Conservation (phyloP, 352 stramenopile genomes). For the Peronospora tabacina region DNA sequence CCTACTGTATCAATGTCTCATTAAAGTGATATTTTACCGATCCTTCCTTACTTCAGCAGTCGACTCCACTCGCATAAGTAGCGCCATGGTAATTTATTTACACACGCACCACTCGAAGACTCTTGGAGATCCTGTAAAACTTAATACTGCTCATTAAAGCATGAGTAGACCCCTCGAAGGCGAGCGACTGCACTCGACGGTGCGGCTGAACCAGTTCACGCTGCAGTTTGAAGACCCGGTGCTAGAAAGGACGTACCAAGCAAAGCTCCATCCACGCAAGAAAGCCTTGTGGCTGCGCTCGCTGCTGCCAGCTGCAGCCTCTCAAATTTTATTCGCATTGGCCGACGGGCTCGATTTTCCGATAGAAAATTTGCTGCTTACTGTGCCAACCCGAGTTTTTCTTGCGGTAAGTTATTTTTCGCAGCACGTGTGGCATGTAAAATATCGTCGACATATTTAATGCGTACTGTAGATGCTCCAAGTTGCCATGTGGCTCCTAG, state of each 20-base stretch:
- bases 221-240: slow-evolving; percentile 67
- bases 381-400: slow-evolving; percentile 57
- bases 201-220: slow-evolving; percentile 74
- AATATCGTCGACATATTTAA: not conserved
- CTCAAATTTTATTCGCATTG: slow-evolving; percentile 68
- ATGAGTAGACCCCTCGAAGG: not conserved
- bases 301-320: slow-evolving; percentile 58
- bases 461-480: slow-evolving; percentile 46
- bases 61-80: too few relatives aligned
- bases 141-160: not conserved
- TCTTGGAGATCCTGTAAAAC: too few relatives aligned
- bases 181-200: slow-evolving; percentile 58
- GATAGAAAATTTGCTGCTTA: slow-evolving; percentile 58
- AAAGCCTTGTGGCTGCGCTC: slow-evolving; percentile 78
- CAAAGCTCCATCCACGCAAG: slow-evolving; percentile 60
- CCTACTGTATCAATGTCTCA: too few relatives aligned
- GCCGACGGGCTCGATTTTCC: slow-evolving; percentile 66
- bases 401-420: slow-evolving; percentile 32
- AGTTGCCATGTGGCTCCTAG: slow-evolving; percentile 64
- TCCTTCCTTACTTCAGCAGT: too few relatives aligned
- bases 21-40: too few relatives aligned
- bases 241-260: slow-evolving; percentile 59
- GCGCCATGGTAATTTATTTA: too few relatives aligned
- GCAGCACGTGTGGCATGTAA: slow-evolving; percentile 2
- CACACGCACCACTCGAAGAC: too few relatives aligned